Conservation (phyloP, 768 basidiomycete genomes). For the Lyophyllum shimeji region DNA sequence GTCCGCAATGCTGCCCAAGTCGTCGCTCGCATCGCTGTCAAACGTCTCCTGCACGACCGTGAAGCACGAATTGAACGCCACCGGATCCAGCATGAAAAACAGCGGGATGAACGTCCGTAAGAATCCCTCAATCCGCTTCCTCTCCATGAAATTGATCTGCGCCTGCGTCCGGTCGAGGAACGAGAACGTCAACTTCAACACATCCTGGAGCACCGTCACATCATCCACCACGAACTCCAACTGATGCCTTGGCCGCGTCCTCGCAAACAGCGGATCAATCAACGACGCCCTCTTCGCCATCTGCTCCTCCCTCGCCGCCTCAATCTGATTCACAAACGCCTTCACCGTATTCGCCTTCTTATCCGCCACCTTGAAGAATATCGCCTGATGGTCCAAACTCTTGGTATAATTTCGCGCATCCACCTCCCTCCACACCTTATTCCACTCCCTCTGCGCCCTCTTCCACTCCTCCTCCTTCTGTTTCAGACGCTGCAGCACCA, state of each 20-base stretch:
- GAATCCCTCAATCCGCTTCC: conserved; percentile 81
- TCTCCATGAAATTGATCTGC: conserved; percentile 68
- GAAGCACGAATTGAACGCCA: conserved; percentile 69
- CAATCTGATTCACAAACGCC: conserved; percentile 80
- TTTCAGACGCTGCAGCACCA: conserved; percentile 86
- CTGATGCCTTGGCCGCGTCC: conserved; percentile 74
- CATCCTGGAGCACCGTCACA: conserved; percentile 77
- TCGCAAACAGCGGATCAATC: conserved; percentile 53
- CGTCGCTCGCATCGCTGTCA: conserved; percentile 61
- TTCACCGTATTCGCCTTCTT: conserved; percentile 81
- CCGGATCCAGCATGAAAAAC: conserved; percentile 74
- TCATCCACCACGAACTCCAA: conserved; percentile 78
- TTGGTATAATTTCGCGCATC: conserved; percentile 93
- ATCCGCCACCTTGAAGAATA: conserved; percentile 87
- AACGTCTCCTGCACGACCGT: conserved; percentile 53
- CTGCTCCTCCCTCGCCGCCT: conserved; percentile 81
- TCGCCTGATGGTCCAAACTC: conserved; percentile 90
- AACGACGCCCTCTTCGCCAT: conserved; percentile 68
- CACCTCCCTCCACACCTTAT: conserved; percentile 97
- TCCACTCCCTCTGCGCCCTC: conserved; percentile 96
- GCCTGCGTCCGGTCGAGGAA: conserved; percentile 88
- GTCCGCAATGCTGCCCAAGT: conserved; percentile 33
- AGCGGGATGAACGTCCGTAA: conserved; percentile 74
- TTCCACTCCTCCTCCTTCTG: conserved; percentile 99
- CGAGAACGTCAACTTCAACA: conserved; percentile 84